Conservation (phyloP, 2,329 filamentous ascomycete species). For the Monilinia fructicola region DNA sequence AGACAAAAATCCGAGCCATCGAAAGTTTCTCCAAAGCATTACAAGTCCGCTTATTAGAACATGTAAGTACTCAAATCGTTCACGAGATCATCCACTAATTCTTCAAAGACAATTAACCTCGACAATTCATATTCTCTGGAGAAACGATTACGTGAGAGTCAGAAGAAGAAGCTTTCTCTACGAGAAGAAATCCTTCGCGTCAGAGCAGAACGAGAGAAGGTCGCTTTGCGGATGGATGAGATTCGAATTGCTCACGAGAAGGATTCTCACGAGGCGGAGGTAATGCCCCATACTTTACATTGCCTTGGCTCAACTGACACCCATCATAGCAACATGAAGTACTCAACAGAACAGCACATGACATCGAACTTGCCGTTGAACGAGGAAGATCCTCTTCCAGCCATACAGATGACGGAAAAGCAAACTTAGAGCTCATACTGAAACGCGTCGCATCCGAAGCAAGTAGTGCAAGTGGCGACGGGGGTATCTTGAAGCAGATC, state of each 20-base stretch:
- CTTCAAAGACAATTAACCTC: conserved; percentile 53
- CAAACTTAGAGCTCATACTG: conserved; percentile 58
- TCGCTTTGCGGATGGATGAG: conserved; percentile 62
- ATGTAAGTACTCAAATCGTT: conserved; percentile 47
- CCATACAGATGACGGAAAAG: conserved; percentile 49
- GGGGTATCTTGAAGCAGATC: conserved; percentile 56
- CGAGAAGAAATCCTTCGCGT: conserved; percentile 61
- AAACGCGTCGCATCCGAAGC: conserved; percentile 56
- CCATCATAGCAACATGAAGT: conserved; percentile 46
- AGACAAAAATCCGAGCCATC: conserved; percentile 56
- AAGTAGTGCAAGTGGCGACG: conserved; percentile 50
- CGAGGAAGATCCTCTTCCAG: conserved; percentile 52
- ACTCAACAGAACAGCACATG: conserved; percentile 59
- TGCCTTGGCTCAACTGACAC: conserved; percentile 21
- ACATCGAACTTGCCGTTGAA: conserved; percentile 58
- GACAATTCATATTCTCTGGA: conserved; percentile 58
- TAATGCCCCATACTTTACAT: conserved; percentile 35
- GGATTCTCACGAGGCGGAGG: conserved; percentile 53
- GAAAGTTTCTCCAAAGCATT: conserved; percentile 60
- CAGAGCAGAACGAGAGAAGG: conserved; percentile 59
- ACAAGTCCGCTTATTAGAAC: conserved; percentile 55
- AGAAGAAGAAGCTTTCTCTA: conserved; percentile 55
- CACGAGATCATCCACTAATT: conserved; percentile 34
- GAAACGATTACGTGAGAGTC: conserved; percentile 56
- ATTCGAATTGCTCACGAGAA: conserved; percentile 60